phyloP scores from a whole-genome alignment of 2,329 filamentous ascomycete genomes.

The Cytospora chrysosperma region DNA sequence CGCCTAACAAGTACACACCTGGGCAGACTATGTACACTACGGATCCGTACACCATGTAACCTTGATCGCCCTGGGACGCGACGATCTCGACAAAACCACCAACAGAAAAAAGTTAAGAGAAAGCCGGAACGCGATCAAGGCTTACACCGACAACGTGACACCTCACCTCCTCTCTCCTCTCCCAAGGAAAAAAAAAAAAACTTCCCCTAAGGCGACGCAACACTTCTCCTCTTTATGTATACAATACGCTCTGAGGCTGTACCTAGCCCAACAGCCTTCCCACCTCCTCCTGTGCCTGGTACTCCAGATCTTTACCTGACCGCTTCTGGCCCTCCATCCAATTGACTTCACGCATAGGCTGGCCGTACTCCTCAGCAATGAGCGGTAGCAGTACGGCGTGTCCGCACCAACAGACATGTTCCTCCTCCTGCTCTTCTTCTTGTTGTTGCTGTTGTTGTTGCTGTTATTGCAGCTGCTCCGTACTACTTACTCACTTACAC shows the following conservation, averaged over 20 bases:
- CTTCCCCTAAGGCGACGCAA: neutral
- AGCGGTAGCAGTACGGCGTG: conserved; percentile 3
- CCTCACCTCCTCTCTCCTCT: neutral
- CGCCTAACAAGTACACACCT: conserved; percentile 12
- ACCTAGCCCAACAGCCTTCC: conserved; percentile 1
- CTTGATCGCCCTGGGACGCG: conserved; percentile 1
- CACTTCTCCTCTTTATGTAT: neutral
- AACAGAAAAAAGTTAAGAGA: neutral
- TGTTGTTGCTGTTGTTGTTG: conserved; percentile 7
- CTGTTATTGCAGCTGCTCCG: too few relatives aligned
- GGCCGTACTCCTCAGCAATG: conserved; percentile 5
- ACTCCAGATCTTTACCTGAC: conserved; percentile 15
- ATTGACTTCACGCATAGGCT: conserved; percentile 19
- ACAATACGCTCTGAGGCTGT: too few relatives aligned
- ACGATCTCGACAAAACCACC: conserved; percentile 6
- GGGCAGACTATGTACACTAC: too few relatives aligned
- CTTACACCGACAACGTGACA: conserved; percentile 22
- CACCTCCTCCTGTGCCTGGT: conserved; percentile 1
- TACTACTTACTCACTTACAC: too few relatives aligned
- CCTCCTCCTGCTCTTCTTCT: conserved; percentile 4
- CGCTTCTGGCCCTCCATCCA: conserved; percentile 1
- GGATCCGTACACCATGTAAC: too few relatives aligned
- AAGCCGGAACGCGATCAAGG: conserved; percentile 10
- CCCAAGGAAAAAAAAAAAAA: too few relatives aligned
- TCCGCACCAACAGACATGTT: neutral